These are phyloP conservation scores for Rosellinia necatrix DNA, from an alignment of 2,329 filamentous ascomycete species.

Conservation along the genomic window DNA sequence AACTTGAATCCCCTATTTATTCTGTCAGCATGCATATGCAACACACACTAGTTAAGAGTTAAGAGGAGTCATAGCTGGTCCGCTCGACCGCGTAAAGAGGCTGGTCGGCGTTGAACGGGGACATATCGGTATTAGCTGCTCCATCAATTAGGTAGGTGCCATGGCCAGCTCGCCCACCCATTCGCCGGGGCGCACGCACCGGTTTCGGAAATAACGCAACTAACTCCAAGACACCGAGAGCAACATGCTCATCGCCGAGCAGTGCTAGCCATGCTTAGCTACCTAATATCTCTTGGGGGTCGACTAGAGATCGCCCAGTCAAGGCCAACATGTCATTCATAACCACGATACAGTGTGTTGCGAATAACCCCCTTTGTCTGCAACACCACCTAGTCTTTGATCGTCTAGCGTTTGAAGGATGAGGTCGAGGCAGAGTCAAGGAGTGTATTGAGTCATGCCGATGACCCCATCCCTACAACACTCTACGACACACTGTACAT, in stretches of 20 bases:
- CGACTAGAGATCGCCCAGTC: too few species aligned
- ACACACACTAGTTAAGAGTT: background rate
- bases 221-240: too few species aligned
- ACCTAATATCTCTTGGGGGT: too few species aligned
- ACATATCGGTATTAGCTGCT: too few species aligned
- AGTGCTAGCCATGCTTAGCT: too few species aligned
- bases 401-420: constrained; percentile 9
- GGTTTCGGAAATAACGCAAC: constrained; percentile 5
- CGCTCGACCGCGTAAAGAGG: background rate
- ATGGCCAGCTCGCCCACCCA: background rate
- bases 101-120: background rate
- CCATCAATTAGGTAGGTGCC: too few species aligned
- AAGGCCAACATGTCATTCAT: too few species aligned
- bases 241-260: too few species aligned
- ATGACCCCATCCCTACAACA: background rate
- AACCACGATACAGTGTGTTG: too few species aligned
- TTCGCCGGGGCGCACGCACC: background rate
- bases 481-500: background rate
- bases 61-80: background rate
- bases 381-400: constrained; percentile 1
- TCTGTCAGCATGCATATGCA: constrained; percentile 20
- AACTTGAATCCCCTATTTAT: constrained; percentile 4
- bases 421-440: background rate
- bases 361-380: background rate
- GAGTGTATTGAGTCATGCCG: constrained; percentile 18